Base-by-base conservation (phyloP, 768 basidiomycete species). In the Botryobasidium botryosum region DNA sequence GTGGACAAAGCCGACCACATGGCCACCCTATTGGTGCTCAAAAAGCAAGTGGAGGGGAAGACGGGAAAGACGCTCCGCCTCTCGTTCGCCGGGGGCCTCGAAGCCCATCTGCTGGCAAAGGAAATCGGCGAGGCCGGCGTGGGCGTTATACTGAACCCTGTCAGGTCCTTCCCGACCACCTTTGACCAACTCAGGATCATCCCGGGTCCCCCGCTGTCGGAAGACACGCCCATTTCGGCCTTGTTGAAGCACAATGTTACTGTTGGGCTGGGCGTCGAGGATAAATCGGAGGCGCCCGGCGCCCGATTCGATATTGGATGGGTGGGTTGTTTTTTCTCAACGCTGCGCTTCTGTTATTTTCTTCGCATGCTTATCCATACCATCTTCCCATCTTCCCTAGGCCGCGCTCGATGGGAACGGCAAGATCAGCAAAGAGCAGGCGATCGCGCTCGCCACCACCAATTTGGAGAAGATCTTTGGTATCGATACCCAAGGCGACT, bases 231-330 rank as follows among this genome's bases (percentile, higher is more conserved):
- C 0, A 62, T 88, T 33, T 64, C 71, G 20, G 66, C 67, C 42
- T 69, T 96, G 18, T 56, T 78, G 15, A 64, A 65, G 2, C 71
- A 81, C 35, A 77, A 75, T 23, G 81, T 94, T 13, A 74, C 72
- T 4, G 75, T 85, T 26, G 82, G 74, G 6, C 55, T 86, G 38
- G 80, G 79, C 15, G 65, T 77, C 37, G 60, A 68, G 36, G 73
- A 75, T 48, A 70, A 70, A 32, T 86, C 78, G 79, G 66, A 69
- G 23, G 77, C 80, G 5, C 72, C 82, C 23, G 85, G 79, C 55
- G 68, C 79, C 7, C 72, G 79, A 13, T 82, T 87, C 51, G 86
- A 92, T 51, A 61, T 75, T 26, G 81, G 73, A 35, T 91, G 88
- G 87, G 82, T 79, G 27, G n/a, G 18, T 3, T 5, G 7, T 13